Conservation (phyloP, 2,329 filamentous ascomycete species). For the Phoma sp. region DNA sequence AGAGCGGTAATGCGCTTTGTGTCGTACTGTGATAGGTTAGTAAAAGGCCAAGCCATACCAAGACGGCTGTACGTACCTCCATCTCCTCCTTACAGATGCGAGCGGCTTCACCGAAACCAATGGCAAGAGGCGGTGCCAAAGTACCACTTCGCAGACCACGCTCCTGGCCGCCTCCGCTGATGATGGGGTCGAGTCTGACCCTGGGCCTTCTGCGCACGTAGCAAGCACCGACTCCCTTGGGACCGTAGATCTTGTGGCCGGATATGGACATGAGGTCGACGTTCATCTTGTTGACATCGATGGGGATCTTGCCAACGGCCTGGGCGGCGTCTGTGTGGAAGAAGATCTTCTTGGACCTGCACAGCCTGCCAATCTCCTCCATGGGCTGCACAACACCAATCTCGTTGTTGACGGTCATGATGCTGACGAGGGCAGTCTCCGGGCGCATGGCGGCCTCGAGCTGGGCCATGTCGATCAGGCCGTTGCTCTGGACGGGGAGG, state of each 20-base stretch:
- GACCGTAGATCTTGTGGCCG: slow-evolving; percentile 97
- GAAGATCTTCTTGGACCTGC: slow-evolving; percentile 90
- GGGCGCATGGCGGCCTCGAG: slow-evolving; percentile 89
- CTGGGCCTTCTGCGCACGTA: slow-evolving; percentile 91
- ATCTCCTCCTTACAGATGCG: slow-evolving; percentile 90
- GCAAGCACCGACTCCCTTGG: slow-evolving; percentile 96
- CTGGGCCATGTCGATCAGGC: slow-evolving; percentile 83
- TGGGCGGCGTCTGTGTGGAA: slow-evolving; percentile 98
- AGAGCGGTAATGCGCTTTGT: slow-evolving; percentile 81
- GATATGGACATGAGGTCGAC: slow-evolving; percentile 99
- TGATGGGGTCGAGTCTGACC: slow-evolving; percentile 93
- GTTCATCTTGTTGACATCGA: slow-evolving; percentile 98
- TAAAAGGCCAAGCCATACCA: neutral
- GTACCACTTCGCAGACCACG: slow-evolving; percentile 94
- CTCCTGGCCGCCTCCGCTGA: slow-evolving; percentile 95
- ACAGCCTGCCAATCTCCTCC: slow-evolving; percentile 90
- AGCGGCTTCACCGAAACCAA: slow-evolving; percentile 95
- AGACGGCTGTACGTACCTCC: slow-evolving; percentile 68
- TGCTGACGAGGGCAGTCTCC: slow-evolving; percentile 89
- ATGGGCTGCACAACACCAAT: slow-evolving; percentile 99
- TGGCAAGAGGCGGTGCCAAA: slow-evolving; percentile 84
- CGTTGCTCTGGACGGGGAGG: slow-evolving; percentile 84
- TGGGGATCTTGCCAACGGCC: slow-evolving; percentile 96
- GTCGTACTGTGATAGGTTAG: slow-evolving; percentile 74
- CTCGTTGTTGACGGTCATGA: slow-evolving; percentile 99